Evolutionary conservation across 345 rosid species (phyloP).

Genomic region (Cardamine resedifolia): DNA sequence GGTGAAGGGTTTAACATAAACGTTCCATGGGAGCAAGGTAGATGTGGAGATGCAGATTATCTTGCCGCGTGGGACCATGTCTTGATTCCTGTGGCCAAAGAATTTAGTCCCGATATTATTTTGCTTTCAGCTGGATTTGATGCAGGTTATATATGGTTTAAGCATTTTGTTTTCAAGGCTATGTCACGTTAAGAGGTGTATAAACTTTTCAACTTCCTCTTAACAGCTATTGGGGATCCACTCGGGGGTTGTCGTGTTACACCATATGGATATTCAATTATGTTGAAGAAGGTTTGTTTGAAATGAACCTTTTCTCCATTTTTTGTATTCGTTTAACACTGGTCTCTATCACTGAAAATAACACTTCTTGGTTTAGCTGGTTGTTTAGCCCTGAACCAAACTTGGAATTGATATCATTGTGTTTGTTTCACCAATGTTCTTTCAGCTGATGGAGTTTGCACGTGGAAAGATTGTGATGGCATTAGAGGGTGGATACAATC

Average conservation of each 20-base stretch:
- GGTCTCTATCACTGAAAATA: not conserved
- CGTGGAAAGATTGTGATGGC: constrained; percentile 82
- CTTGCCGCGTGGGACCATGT: constrained; percentile 92
- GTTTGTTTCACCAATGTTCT: constrained; percentile 22
- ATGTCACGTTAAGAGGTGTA: not conserved
- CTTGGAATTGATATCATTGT: not conserved
- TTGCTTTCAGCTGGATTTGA: constrained; percentile 91
- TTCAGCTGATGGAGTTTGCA: constrained; percentile 84
- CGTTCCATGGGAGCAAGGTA: constrained; percentile 89
- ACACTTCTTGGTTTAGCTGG: constrained; percentile 9
- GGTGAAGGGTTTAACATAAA: constrained; percentile 94
- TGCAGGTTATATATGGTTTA: constrained; percentile 63
- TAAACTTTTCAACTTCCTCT: constrained; percentile 23
- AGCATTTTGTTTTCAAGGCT: not conserved
- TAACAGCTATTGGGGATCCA: constrained; percentile 81
- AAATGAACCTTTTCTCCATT: constrained; percentile 39
- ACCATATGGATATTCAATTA: constrained; percentile 75
- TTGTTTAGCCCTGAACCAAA: not conserved
- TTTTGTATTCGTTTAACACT: constrained; percentile 47
- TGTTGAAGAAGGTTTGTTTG: constrained; percentile 70
- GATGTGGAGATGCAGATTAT: constrained; percentile 90
- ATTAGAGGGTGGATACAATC: constrained; percentile 95
- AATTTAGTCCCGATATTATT: constrained; percentile 76
- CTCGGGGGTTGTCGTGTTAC: constrained; percentile 85
- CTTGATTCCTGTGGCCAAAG: constrained; percentile 77